Evolutionary conservation across 1,284 basidiomycete species (phyloP).

Genomic region (Tylopilus sp.): DNA sequence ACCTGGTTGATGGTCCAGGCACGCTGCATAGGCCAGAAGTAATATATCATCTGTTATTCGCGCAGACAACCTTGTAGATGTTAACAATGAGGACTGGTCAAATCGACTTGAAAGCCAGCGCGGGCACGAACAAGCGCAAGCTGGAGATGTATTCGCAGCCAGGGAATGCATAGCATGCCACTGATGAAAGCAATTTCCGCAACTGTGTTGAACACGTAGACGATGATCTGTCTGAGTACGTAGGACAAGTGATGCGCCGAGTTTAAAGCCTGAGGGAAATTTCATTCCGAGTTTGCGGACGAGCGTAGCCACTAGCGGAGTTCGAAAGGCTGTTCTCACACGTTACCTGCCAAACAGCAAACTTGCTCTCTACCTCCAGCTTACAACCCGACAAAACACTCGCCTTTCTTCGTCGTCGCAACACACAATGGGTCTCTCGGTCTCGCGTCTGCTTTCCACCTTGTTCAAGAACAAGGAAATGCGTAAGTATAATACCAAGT

Average conservation of each 20-base stretch:
- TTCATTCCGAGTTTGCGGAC: background rate
- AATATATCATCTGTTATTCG: too few species aligned
- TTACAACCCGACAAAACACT: conserved; percentile 38
- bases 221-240: conserved; percentile 9
- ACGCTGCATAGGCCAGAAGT: too few species aligned
- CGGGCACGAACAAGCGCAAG: too few species aligned
- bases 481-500: conserved; percentile 65
- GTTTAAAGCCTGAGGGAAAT: background rate
- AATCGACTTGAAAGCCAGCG: background rate
- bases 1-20: too few species aligned
- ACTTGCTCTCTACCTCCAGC: conserved; percentile 38
- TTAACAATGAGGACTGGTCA: too few species aligned
- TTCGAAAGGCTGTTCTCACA: conserved; percentile 37
- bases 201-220: conserved; percentile 23
- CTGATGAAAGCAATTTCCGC: conserved; percentile 6
- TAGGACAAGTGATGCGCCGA: background rate
- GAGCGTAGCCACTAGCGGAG: conserved; percentile 31
- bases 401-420: conserved; percentile 33
- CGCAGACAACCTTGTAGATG: too few species aligned
- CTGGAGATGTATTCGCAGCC: too few species aligned
- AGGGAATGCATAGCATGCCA: too few species aligned
- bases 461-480: conserved; percentile 99
- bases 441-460: conserved; percentile 79
- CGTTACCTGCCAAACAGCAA: conserved; percentile 34
- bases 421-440: conserved; percentile 78